These are phyloP conservation scores for Neofusicoccum umdonicola DNA, from an alignment of 2,329 filamentous ascomycete genomes.

Conservation along the genomic window DNA sequence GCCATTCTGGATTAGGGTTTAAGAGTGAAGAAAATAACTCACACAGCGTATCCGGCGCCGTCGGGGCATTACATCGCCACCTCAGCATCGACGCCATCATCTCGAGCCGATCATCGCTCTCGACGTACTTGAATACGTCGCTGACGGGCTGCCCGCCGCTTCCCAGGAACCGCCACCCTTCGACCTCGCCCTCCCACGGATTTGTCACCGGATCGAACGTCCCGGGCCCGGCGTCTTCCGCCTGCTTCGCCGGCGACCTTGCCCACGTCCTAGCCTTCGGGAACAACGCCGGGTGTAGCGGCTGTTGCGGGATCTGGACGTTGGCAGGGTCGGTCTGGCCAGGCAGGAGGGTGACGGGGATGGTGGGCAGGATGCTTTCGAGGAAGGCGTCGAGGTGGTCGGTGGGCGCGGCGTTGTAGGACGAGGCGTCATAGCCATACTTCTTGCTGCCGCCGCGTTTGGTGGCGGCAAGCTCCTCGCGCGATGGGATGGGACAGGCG, in stretches of 20 bases:
- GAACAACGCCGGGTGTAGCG: slow-evolving; percentile 90
- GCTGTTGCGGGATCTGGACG: slow-evolving; percentile 85
- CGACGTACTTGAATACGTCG: slow-evolving; percentile 87
- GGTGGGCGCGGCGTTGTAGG: slow-evolving; percentile 85
- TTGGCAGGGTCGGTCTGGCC: slow-evolving; percentile 85
- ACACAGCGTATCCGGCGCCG: slow-evolving; percentile 94
- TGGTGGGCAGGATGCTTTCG: slow-evolving; percentile 72
- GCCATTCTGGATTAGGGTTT: not conserved
- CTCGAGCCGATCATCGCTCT: slow-evolving; percentile 60
- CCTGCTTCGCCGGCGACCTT: slow-evolving; percentile 39
- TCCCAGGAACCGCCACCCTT: slow-evolving; percentile 83
- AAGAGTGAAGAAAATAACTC: slow-evolving; percentile 41
- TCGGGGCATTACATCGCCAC: slow-evolving; percentile 89
- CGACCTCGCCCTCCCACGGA: slow-evolving; percentile 85
- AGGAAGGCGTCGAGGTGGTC: slow-evolving; percentile 82
- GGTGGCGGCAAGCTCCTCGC: slow-evolving; percentile 44
- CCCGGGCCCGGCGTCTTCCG: slow-evolving; percentile 49
- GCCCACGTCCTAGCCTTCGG: slow-evolving; percentile 70
- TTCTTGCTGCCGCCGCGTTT: slow-evolving; percentile 64
- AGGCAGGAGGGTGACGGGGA: slow-evolving; percentile 86
- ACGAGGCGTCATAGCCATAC: slow-evolving; percentile 87
- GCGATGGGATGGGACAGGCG: slow-evolving; percentile 45
- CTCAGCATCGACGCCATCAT: slow-evolving; percentile 95
- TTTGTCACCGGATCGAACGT: slow-evolving; percentile 93
- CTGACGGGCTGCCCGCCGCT: slow-evolving; percentile 91